Conservation (phyloP, 116 monocot species). For the Phalaenopsis hybrid region DNA sequence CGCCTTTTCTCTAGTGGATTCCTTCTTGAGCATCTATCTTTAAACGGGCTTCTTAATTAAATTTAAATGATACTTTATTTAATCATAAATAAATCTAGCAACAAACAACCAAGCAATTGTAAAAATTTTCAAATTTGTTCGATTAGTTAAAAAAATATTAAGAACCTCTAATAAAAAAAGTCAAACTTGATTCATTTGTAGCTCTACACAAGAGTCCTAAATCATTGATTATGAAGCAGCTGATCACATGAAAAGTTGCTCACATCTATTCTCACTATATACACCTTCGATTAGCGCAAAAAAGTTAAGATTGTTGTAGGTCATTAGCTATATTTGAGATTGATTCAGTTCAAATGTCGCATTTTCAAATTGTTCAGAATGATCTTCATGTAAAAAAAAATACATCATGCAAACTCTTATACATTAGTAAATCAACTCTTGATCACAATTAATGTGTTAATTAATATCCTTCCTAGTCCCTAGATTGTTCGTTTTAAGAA, state of each 20-base stretch:
- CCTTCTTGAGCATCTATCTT: too few species aligned
- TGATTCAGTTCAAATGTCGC: not conserved
- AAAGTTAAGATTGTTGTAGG: not conserved
- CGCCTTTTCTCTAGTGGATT: too few species aligned
- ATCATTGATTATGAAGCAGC: not conserved
- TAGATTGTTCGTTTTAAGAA: not conserved
- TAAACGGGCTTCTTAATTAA: too few species aligned
- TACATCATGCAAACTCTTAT: not conserved
- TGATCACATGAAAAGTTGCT: not conserved
- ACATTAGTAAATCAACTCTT: not conserved
- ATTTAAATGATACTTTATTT: too few species aligned
- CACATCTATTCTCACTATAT: not conserved
- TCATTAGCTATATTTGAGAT: not conserved
- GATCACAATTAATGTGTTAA: not conserved
- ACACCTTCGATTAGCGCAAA: not conserved
- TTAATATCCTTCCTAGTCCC: not conserved
- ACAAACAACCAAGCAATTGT: too few species aligned
- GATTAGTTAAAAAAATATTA: too few species aligned
- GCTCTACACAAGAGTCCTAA: not conserved
- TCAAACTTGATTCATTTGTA: too few species aligned
- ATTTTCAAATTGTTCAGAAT: not conserved
- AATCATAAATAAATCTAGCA: too few species aligned
- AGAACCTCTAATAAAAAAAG: too few species aligned
- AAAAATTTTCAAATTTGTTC: too few species aligned
- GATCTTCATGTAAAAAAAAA: not conserved